Percentiles rank a stretch among this genome's conserved stretches.
phyloP scores from a whole-genome alignment of 1,284 basidiomycete species.

The Melampsora americana region DNA sequence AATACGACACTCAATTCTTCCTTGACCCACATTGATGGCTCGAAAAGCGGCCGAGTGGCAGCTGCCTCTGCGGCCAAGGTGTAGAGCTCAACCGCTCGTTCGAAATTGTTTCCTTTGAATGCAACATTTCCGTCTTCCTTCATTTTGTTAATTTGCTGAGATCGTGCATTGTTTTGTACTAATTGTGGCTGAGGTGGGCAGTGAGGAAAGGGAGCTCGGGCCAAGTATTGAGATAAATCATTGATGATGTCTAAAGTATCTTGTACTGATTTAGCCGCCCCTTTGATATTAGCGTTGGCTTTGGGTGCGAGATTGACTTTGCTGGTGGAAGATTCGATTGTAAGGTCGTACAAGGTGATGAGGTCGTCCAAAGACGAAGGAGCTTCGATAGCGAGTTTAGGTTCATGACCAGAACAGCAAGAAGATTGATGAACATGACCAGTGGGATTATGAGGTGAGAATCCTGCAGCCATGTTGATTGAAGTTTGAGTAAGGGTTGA shows the following conservation, averaged over 20 bases:
- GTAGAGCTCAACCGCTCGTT: slow-evolving; percentile 77
- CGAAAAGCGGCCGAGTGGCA: slow-evolving; percentile 82
- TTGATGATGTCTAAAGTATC: slow-evolving; percentile 35
- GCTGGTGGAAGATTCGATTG: slow-evolving; percentile 18
- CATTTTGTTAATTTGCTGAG: slow-evolving; percentile 67
- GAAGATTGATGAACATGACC: slow-evolving; percentile 15
- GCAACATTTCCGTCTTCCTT: slow-evolving; percentile 88
- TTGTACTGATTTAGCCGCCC: slow-evolving; percentile 9
- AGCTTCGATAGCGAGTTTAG: slow-evolving; percentile 10
- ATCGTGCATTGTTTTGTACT: slow-evolving; percentile 66
- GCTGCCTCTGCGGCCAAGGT: slow-evolving; percentile 78
- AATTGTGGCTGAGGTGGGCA: slow-evolving; percentile 73
- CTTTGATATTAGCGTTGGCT: slow-evolving; percentile 12
- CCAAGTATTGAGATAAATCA: slow-evolving; percentile 20
- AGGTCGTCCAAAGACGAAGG: slow-evolving; percentile 35
- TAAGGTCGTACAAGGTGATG: slow-evolving; percentile 30
- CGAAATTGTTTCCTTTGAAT: slow-evolving; percentile 72
- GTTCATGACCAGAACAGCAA: slow-evolving; percentile 2
- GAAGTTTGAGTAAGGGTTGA: not conserved
- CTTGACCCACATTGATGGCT: slow-evolving; percentile 71
- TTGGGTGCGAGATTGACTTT: slow-evolving; percentile 26
- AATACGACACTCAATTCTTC: slow-evolving; percentile 85
- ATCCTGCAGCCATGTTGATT: slow-evolving; percentile 24
- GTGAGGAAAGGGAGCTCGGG: slow-evolving; percentile 34
- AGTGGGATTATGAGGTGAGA: slow-evolving; percentile 37